phyloP scores from a whole-genome alignment of 495 filamentous ascomycete genomes.

The Penicillium tannophilum region DNA sequence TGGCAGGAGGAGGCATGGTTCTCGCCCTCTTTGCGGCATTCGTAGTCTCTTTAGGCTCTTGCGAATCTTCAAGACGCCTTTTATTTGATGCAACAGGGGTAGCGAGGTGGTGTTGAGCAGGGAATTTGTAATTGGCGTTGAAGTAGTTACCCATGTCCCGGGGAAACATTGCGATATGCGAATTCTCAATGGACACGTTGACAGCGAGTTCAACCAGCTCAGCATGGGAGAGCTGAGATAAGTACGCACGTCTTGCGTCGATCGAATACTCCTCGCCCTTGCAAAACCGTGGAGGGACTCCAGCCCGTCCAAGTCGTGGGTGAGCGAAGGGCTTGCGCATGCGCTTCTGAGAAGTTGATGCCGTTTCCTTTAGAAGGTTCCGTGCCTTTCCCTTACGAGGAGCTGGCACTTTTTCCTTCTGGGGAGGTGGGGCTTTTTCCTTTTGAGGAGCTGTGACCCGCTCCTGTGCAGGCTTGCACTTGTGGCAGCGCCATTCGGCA shows the following conservation, averaged over 20 bases:
- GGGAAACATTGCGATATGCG: slow-evolving; percentile 45
- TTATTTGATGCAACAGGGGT: no score
- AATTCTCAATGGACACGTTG: slow-evolving; percentile 34
- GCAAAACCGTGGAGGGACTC: neutral
- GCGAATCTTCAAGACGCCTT: neutral
- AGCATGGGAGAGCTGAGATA: slow-evolving; percentile 42
- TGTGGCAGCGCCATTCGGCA: slow-evolving; percentile 75
- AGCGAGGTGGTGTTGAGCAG: no score
- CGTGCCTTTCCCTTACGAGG: no score
- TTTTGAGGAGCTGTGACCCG: slow-evolving; percentile 14
- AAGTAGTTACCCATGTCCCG: slow-evolving; percentile 26
- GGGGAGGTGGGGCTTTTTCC: slow-evolving; percentile 13
- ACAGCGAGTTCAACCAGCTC: slow-evolving; percentile 45
- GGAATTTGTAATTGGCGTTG: no score
- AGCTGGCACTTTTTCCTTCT: neutral
- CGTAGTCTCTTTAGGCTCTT: no score
- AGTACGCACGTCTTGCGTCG: slow-evolving; percentile 44
- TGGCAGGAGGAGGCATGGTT: neutral
- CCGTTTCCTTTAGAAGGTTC: no score
- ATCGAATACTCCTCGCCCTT: slow-evolving; percentile 25
- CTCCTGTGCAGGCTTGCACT: slow-evolving; percentile 57
- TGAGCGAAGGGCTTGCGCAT: slow-evolving; percentile 3
- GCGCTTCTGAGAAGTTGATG: no score
- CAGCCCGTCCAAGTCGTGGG: slow-evolving; percentile 6
- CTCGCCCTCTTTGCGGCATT: neutral